Evolutionary conservation across 2,329 filamentous ascomycete species (phyloP), one percentile per base, ranked within the genome.

Genomic region (Diaporthe velutina): DNA sequence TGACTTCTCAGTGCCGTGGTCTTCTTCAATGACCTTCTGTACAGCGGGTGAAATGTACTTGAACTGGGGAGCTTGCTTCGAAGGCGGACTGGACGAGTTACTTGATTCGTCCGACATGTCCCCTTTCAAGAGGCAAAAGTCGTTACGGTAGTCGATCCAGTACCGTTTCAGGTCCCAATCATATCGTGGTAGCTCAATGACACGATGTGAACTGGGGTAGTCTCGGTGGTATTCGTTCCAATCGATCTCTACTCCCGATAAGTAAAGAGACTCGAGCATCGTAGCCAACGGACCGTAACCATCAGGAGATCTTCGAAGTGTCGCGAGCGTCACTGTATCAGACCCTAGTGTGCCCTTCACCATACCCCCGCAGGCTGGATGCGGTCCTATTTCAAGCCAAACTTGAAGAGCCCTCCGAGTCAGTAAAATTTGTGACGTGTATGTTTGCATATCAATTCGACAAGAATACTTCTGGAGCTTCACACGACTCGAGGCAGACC

Each of bases 221-320:
- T 66, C 60, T 10, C 60, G 60, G 15, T 66, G 60, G 22, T 48
- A 66, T 35, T 66, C 60, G 42, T 48, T 66, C 60, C 60, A 66
- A 33, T 66, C 42, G 19, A 66, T 66, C 0, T 66, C 40, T n/a
- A 13, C 4, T 15, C 60, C 60, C 5, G 28, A 25, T 9, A 66
- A 30, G 40, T 66, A 66, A 25, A 66, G 60, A 13, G 60, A 48
- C 19, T 66, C 60, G 28, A 66, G 60, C 40, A 33, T 33, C 2
- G 60, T n/a, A 1, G 25, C 28, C 40, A 66, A 13, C 4, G 60
- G 60, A 19, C 40, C 19, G 28, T 33, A 66, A n/a, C 60, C 60
- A 2, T 48, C 60, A n/a, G 60, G 25, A 12, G 17, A 33, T n/a
- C 28, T 35, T 22, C 60, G 42, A 45, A 66, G 60, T 13, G 40